phyloP scores from a whole-genome alignment of 495 filamentous ascomycete genomes.

The Talaromyces thailandensis region DNA sequence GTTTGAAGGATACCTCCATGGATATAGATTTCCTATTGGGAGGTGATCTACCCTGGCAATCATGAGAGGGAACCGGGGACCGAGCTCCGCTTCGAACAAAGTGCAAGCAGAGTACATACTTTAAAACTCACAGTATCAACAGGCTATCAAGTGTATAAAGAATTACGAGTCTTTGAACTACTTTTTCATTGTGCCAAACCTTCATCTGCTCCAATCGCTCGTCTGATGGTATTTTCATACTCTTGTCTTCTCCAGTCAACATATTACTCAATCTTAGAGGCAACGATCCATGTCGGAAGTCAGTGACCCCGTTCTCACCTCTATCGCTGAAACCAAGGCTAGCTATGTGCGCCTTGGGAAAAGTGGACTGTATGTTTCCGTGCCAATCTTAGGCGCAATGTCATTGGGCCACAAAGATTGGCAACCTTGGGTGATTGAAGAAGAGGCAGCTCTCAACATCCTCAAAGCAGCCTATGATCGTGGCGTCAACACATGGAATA shows the following conservation, averaged over 20 bases:
- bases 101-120: neutral
- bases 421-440: conserved; percentile 33
- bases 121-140: neutral
- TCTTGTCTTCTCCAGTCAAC: neutral
- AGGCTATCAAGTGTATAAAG: neutral
- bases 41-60: too few relatives aligned
- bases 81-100: neutral
- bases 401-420: conserved; percentile 31
- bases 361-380: conserved; percentile 40
- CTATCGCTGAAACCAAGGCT: conserved; percentile 14
- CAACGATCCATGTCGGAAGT: neutral
- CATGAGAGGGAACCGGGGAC: neutral
- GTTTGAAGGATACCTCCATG: too few relatives aligned
- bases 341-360: conserved; percentile 41
- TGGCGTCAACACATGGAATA: conserved; percentile 35
- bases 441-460: conserved; percentile 14
- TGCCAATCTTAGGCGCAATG: conserved; percentile 41
- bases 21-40: too few relatives aligned
- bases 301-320: neutral
- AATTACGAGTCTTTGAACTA: neutral
- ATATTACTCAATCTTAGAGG: neutral
- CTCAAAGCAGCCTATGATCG: conserved; percentile 41
- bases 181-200: neutral
- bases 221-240: neutral
- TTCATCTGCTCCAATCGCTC: neutral